Conservation (phyloP, 106 monocot genomes). For the Xerophyta viscosa region DNA sequence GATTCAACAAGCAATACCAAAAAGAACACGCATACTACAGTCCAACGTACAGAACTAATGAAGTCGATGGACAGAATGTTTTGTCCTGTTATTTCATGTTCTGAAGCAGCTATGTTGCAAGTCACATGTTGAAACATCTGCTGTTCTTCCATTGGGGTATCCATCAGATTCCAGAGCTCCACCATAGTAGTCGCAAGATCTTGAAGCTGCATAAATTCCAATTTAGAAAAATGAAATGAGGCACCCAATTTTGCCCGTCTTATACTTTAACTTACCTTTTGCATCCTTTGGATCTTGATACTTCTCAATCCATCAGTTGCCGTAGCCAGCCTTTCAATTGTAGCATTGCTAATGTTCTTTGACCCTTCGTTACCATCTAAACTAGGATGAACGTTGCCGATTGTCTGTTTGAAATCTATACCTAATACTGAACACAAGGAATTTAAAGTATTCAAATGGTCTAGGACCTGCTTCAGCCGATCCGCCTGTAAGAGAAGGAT, state of each 20-base stretch:
- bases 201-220: slow-evolving; percentile 20
- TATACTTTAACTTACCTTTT: slow-evolving; percentile 35
- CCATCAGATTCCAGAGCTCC: slow-evolving; percentile 38
- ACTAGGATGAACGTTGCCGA: slow-evolving; percentile 32
- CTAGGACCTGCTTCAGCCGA: slow-evolving; percentile 37
- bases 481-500: slow-evolving; percentile 22
- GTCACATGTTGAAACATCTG: slow-evolving; percentile 33
- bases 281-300: slow-evolving; percentile 58
- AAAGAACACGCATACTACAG: no score
- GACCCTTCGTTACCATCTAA: slow-evolving; percentile 28
- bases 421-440: slow-evolving; percentile 48
- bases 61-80: slow-evolving; percentile 16
- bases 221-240: neutral
- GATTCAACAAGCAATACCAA: neutral
- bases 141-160: slow-evolving; percentile 34
- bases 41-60: slow-evolving; percentile 22
- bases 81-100: slow-evolving; percentile 22
- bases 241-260: no score
- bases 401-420: slow-evolving; percentile 41
- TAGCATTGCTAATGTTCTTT: slow-evolving; percentile 33
- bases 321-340: slow-evolving; percentile 34
- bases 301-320: slow-evolving; percentile 39
- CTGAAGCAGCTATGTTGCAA: slow-evolving; percentile 29
- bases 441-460: slow-evolving; percentile 32
- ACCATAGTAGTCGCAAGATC: slow-evolving; percentile 29